These are phyloP conservation scores for Penicillium sp. DNA, from an alignment of 2,329 filamentous ascomycete genomes.

Conservation along the genomic window DNA sequence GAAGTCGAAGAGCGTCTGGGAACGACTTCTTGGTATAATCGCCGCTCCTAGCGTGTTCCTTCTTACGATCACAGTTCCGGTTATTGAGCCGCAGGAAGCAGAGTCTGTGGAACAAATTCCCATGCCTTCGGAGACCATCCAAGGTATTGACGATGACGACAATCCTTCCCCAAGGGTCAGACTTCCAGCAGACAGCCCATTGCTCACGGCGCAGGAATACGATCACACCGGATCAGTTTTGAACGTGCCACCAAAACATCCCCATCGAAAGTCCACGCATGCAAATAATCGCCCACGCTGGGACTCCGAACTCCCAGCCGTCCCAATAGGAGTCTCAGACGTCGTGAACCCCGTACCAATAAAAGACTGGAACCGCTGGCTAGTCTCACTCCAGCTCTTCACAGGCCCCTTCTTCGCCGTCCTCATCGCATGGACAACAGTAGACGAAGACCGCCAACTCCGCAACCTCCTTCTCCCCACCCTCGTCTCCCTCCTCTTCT, in stretches of 20 bases:
- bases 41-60: conserved; percentile 89
- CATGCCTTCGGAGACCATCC: conserved; percentile 26
- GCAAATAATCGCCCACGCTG: conserved; percentile 26
- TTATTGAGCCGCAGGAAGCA: conserved; percentile 67
- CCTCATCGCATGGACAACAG: conserved; percentile 60
- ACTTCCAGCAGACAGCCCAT: conserved; percentile 39
- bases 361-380: conserved; percentile 83
- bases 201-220: conserved; percentile 24
- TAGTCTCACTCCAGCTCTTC: conserved; percentile 79
- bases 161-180: conserved; percentile 27
- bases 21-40: conserved; percentile 73
- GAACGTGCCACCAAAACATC: conserved; percentile 8
- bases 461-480: conserved; percentile 55
- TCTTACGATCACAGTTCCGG: conserved; percentile 82
- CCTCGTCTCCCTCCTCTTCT: conserved; percentile 64
- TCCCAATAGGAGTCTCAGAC: conserved; percentile 20
- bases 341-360: background rate
- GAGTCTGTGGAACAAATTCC: conserved; percentile 47
- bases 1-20: conserved; percentile 77
- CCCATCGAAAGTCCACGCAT: conserved; percentile 19
- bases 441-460: conserved; percentile 55
- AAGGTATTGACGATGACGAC: conserved; percentile 18
- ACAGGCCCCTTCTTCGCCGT: conserved; percentile 81
- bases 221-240: conserved; percentile 3
- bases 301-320: conserved; percentile 42